Evolutionary conservation across 768 basidiomycete species (phyloP), one percentile per base, ranked within the genome.

Genomic region (Pholiota conissans): DNA sequence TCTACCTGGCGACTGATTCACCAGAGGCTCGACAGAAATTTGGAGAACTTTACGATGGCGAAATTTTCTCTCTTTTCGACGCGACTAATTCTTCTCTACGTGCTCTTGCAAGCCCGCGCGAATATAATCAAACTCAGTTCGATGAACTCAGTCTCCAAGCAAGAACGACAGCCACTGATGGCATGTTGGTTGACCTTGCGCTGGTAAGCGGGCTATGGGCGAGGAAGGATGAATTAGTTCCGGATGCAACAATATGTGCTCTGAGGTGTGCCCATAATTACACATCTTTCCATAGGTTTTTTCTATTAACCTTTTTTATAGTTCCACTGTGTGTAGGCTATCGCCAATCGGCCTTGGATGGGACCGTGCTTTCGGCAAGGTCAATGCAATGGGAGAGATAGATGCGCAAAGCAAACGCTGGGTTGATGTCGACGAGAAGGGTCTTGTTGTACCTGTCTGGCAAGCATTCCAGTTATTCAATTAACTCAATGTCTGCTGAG

Each of bases 101-200:
- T 24, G 71, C 67, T 2, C 64, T 87, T 20, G 83, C 80, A 18
- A 84, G 84, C 61, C 75, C 74, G 20, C 65, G 64, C 20, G 81
- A 79, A 47, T 90, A 90, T 63, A 71, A 75, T 29, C 87, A 88
- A 69, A 66, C 71, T 22, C 71, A 78, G 29, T 90, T 86, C 60
- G 66, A 76, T 49, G 55, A 65, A 39, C 62, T 83, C 20, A 63
- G 69, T n/a, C 56, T 69, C 7, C 71, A 71, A 32, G 74, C 76
- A 46, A 72, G 86, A 55, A 68, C 80, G 14, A 64, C 63, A n/a
- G 76, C 81, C 26, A 89, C 87, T 16, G 76, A 75, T 48, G 89
- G 88, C 1, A 82, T 85, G 76, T 67, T 90, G 47, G 81, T 89
- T 5, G 89, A 90, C 68, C 79, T 89, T 58, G 88, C 89, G 10